Evolutionary conservation across 2,329 filamentous ascomycete species (phyloP), one percentile per base, ranked within the genome.

Genomic region (Fusarium domesticum): DNA sequence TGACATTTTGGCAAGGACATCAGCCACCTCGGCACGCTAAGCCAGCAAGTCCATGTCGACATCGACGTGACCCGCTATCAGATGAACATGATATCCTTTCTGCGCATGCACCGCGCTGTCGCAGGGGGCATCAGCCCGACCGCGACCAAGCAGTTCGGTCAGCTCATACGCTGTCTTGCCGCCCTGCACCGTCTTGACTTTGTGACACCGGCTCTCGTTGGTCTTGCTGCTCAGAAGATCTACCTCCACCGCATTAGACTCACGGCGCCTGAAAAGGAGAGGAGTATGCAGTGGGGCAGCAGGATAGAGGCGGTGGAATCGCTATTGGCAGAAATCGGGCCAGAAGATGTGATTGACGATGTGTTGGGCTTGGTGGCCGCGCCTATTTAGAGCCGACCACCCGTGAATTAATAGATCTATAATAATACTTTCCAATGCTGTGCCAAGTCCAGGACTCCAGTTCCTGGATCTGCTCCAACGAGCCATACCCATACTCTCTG

Each of bases 281-380:
- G 90, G 37, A 96, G 90, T 64, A 78, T 96, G 72, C 89, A 96
- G 64, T 98, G 95, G 83, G 93, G 93, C 0, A 96, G 92, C 64
- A 83, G 86, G 41, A 55, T 85, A 0, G 74, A 77, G 20, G 86
- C 87, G 4, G 80, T 96, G 2, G 74, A 78, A 51, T 74, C 77
- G 14, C 56, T 90, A 37, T 68, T 96, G 3, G 80, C 85, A 23
- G 78, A 71, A 6, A 63, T 84, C 8, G 75, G 76, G 1, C 73
- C 80, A 0, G 81, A 84, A 53, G 77, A 81, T 33, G 76, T 87
- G 3, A 74, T 87, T 31, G 81, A 85, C 47, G 80, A 85, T 56
- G 81, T 85, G 3, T 60, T 86, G 42, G 71, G 65, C 6, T 71
- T 74, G 59, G 79, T 85, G 7, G 73, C 73, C 28, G 75, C 74